These are phyloP conservation scores for Pestalotiopsis sp. DNA, from an alignment of 2,329 filamentous ascomycete genomes.

Conservation along the genomic window DNA sequence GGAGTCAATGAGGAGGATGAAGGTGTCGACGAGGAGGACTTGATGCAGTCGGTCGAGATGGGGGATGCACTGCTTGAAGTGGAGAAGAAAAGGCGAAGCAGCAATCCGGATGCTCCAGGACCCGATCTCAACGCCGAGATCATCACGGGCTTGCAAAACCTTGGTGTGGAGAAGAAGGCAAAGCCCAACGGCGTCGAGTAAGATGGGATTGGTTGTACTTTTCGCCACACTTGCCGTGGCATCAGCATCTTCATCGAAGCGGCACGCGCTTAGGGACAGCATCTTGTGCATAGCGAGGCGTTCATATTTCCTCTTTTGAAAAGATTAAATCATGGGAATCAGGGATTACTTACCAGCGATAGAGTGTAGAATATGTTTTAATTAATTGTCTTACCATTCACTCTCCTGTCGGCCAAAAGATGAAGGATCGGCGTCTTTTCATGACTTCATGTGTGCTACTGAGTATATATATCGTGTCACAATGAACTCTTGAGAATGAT, in stretches of 20 bases:
- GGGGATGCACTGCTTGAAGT: not conserved
- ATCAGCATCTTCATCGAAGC: not conserved
- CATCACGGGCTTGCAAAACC: slow-evolving; percentile 61
- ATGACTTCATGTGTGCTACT: too few relatives aligned
- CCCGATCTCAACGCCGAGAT: slow-evolving; percentile 58
- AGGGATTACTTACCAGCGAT: not conserved
- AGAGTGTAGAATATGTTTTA: not conserved
- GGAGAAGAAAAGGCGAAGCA: slow-evolving; percentile 14
- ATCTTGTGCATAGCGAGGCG: slow-evolving; percentile 11
- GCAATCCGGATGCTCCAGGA: slow-evolving; percentile 27
- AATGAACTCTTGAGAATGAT: not conserved
- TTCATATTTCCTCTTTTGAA: not conserved
- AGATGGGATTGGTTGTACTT: not conserved
- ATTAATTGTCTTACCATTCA: not conserved
- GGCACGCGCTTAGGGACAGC: not conserved
- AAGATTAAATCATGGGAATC: not conserved
- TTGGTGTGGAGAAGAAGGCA: slow-evolving; percentile 45
- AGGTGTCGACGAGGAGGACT: slow-evolving; percentile 39
- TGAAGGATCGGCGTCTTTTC: too few relatives aligned
- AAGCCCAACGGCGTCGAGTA: not conserved
- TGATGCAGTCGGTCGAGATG: slow-evolving; percentile 37
- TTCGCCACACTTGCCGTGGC: slow-evolving; percentile 1
- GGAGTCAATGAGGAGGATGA: slow-evolving; percentile 25
- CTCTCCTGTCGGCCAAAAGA: not conserved
- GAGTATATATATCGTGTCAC: too few relatives aligned